Evolutionary conservation across 1,139 yeast species (phyloP), one percentile per base, ranked within the genome.

Genomic region (Debaryomyces subglobosus): DNA sequence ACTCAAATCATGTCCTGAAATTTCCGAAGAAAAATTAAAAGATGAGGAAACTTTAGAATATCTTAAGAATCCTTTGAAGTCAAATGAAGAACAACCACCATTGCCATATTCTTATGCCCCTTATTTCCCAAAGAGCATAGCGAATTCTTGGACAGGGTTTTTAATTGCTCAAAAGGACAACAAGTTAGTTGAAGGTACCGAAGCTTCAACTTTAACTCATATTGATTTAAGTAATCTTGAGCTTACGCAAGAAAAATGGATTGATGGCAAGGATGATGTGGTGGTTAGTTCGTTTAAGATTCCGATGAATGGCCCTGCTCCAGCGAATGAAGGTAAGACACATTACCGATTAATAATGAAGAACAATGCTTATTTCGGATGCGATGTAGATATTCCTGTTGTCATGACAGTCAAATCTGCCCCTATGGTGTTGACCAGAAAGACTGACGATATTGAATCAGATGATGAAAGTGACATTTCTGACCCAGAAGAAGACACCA

Each of bases 151-250:
- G 94, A 72, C 81, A 45, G 92, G 86, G 23, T 77, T 85, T 49
- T 68, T 92, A 48, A 72, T 83, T 35, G 72, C 79, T 43, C 96
- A 89, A 65, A 84, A 83, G 56, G 97, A 92, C 64, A 84, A 82
- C 53, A 89, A 86, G 64, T 72, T 92, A 44, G 79, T 86, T 25
- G 97, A 92, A 52, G 72, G 70, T 23, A 61, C 68, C 57, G 74
- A 81, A 13, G 90, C 91, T 4, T 74, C 77, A 32, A 70, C 69
- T 38, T 62, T 90, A 51, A 78, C 79, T 39, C 78, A 80, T 50
- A 71, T 78, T 30, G 84, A 82, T 53, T 69, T 84, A 50, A 69
- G 77, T 38, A 87, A 88, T 65, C 71, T 87, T 60, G 62, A 65
- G 12, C 68, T 86, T 49, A 62, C 79, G 8, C 81, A 78, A 54